These are phyloP conservation scores for Pleurozium schreberi DNA, from an alignment of 225 moss, liverwort and hornwort genomes.

Conservation along the genomic window DNA sequence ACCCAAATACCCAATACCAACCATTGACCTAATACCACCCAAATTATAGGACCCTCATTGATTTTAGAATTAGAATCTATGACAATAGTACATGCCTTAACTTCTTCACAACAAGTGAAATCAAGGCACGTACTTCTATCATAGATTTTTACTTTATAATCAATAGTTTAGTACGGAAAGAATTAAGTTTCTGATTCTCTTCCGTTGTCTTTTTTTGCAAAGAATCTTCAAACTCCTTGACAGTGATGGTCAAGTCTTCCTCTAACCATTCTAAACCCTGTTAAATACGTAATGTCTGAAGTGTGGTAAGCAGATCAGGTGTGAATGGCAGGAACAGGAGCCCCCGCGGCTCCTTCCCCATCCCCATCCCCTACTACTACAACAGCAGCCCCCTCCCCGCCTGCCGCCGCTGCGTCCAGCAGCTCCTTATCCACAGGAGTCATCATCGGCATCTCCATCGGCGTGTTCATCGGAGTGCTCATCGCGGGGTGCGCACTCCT, in stretches of 20 bases:
- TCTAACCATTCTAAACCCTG: neutral
- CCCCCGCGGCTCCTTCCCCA: neutral
- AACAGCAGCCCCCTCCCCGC: neutral
- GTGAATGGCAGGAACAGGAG: constrained; percentile 27
- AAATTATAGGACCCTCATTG: no score
- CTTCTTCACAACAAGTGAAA: no score
- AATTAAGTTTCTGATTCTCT: neutral
- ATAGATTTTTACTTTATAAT: no score
- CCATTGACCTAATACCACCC: no score
- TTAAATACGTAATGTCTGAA: neutral
- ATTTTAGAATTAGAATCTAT: no score
- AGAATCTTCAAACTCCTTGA: neutral
- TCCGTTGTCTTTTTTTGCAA: neutral
- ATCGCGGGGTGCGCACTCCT: constrained; percentile 48
- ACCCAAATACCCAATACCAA: no score
- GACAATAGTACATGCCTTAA: no score
- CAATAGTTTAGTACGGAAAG: neutral
- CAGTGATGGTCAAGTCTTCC: neutral
- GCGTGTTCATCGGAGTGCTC: constrained; percentile 63
- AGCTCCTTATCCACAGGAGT: constrained; percentile 66
- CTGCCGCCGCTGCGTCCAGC: neutral
- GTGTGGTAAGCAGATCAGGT: neutral
- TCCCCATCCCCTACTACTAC: neutral
- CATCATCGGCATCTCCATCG: constrained; percentile 79
- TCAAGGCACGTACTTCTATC: no score